These are phyloP conservation scores for Diutina catenulata DNA, from an alignment of 1,139 yeast species.

Conservation along the genomic window DNA sequence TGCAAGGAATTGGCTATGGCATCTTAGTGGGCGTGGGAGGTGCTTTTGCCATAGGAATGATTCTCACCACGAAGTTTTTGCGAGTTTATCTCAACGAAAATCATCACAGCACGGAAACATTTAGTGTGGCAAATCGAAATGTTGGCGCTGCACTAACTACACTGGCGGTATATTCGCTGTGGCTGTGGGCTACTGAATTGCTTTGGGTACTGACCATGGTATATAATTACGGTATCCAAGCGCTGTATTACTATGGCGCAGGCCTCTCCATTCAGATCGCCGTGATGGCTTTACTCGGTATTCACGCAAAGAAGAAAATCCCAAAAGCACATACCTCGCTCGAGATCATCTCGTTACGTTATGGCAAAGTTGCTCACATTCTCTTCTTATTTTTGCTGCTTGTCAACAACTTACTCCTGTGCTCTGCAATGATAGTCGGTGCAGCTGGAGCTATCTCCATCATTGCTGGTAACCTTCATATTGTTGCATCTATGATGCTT, in stretches of 20 bases:
- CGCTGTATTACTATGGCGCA: constrained; percentile 17
- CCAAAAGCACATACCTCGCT: constrained; percentile 20
- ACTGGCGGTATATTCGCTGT: constrained; percentile 16
- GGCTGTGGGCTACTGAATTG: neutral
- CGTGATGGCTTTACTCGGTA: constrained; percentile 18
- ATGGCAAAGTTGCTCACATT: constrained; percentile 19
- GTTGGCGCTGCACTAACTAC: constrained; percentile 18
- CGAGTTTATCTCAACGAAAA: constrained; percentile 17
- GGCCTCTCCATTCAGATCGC: constrained; percentile 20
- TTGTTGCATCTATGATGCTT: constrained; percentile 21
- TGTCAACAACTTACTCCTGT: constrained; percentile 20
- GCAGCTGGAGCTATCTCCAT: constrained; percentile 25
- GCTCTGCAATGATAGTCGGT: constrained; percentile 25
- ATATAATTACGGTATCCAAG: constrained; percentile 16
- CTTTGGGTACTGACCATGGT: neutral
- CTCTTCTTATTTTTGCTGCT: constrained; percentile 20
- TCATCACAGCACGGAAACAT: constrained; percentile 19
- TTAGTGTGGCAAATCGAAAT: constrained; percentile 19
- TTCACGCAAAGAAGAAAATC: constrained; percentile 19
- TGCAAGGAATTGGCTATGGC: constrained; percentile 19
- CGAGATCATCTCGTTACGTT: constrained; percentile 20
- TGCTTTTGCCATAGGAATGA: constrained; percentile 19
- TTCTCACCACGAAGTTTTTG: constrained; percentile 16
- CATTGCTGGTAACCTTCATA: constrained; percentile 21
- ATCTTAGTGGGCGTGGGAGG: constrained; percentile 20